Base-by-base conservation (phyloP, 495 filamentous ascomycete species). In the Hyphodiscus hymeniophilus region DNA sequence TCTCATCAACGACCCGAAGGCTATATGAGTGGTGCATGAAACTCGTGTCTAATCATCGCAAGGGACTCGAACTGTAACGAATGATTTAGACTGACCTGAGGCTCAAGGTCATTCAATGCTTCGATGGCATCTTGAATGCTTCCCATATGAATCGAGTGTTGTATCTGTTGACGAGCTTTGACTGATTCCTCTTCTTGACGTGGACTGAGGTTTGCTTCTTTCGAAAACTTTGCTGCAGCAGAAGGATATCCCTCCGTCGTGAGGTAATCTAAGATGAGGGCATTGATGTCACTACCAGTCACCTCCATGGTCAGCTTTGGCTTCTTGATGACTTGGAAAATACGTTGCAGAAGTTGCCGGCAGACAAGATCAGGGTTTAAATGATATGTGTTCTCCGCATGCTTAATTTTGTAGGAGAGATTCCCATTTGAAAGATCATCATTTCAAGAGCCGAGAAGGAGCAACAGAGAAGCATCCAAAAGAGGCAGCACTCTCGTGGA, bases 11-110 rank as follows among this genome's bases (percentile, higher is more conserved):
- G 79, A 78, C 80, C 77, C 66, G 71, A 79, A 80, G 80, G 73
- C 72, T 72, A 73, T 97, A 88, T 85, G 91, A 89, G 91, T 97
- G 91, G 91, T 99, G 94, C 90, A 97, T 96, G 92, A 94, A n/a
- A 89, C 79, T 74, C 70, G 63, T 63, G 64, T 87, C 70, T 94
- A 94, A 97, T 96, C 91, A 89, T 90, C 71, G 80, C 79, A 78
- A 75, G 49, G 55, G 42, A 15, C 56, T 30, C 22, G 22, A 26
- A 44, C 51, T 26, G 39, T 40, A 42, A 22, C 46, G 43, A 31
- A 42, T 30, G 31, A 38, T 54, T 15, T 28, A 8, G 7, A 63
- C 88, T 67, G 80, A 96, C 92, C 76, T 89, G 81, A 61, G 88
- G 87, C 52, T 94, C 84, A 43, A 92, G 66, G 55, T 94, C 87